Evolutionary conservation across 2,329 filamentous ascomycete genomes (phyloP), one percentile per base, ranked within the genome.

Genomic region (Microascus cirrosus): DNA sequence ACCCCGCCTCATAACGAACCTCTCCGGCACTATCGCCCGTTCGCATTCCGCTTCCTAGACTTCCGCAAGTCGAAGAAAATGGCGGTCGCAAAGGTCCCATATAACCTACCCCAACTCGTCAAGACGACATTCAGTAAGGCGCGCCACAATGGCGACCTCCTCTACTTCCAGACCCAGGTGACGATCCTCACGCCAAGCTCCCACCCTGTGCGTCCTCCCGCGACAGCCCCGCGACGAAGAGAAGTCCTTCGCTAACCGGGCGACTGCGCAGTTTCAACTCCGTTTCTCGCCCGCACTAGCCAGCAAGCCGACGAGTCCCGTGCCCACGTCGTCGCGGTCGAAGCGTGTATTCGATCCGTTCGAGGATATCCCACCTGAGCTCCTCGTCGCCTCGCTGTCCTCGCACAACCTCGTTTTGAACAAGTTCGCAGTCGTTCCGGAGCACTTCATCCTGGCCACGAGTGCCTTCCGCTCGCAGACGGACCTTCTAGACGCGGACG

Each of bases 361-460:
- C 68, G 82, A 80, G 36, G 74, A 82, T 60, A 69, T 77, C 0
- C 64, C 73, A 2, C 73, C 77, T 5, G 72, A 81, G 11, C 77
- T 86, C 58, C 73, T 85, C 42, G 69, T 84, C 51, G 68, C 78
- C 18, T 68, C 69, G 28, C 65, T 87, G 8, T 73, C 81, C 0
- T 68, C 73, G 10, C 86, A 90, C 68, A 76, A 78, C 59, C 75
- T 90, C 50, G 81, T 90, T 1, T 73, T 90, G 48, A 90, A 90
- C 74, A 90, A 90, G 69, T 90, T 87, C 64, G 85, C 87, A 54
- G 71, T 90, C 54, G 84, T 88, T 36, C 78, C 81, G 0, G 78
- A 84, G 64, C 87, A 90, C 70, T 88, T 87, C 66, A 88, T 90
- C 63, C 77, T 90, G 54, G 80, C 83, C 0, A 90, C 87, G 0